Evolutionary conservation across 2,329 filamentous ascomycete species (phyloP).

Genomic region (Paracoccidioides brasiliensis): DNA sequence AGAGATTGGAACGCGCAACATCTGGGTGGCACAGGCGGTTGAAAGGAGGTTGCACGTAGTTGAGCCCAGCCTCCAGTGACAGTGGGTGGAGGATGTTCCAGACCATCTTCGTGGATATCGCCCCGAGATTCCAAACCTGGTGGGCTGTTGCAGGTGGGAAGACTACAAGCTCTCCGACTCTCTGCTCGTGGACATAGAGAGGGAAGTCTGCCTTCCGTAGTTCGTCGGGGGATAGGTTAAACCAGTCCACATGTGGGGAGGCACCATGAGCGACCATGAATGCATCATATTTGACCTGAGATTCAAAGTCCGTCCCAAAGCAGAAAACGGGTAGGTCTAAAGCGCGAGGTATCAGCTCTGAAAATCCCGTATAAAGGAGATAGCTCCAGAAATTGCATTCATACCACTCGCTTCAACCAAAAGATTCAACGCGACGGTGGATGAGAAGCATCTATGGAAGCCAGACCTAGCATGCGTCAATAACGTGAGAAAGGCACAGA

Average conservation of each 20-base stretch:
- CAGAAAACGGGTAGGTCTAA: constrained; percentile 18
- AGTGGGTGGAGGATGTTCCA: constrained; percentile 27
- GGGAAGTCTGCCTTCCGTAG: constrained; percentile 23
- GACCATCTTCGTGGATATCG: constrained; percentile 24
- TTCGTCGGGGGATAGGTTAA: constrained; percentile 19
- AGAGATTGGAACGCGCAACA: constrained; percentile 19
- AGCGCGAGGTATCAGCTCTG: constrained; percentile 5
- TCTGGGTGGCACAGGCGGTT: constrained; percentile 25
- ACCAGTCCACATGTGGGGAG: constrained; percentile 25
- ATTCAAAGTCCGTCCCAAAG: constrained; percentile 24
- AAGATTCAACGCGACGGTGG: constrained; percentile 24
- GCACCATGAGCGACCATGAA: constrained; percentile 23
- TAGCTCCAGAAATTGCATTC: neutral
- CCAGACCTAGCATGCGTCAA: constrained; percentile 17
- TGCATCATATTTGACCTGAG: constrained; percentile 21
- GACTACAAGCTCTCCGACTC: constrained; percentile 23
- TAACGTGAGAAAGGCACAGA: neutral
- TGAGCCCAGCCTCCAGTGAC: constrained; percentile 22
- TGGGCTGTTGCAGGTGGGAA: constrained; percentile 26
- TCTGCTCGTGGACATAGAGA: constrained; percentile 23
- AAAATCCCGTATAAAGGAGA: neutral
- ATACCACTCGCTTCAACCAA: constrained; percentile 21
- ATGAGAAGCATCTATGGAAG: constrained; percentile 27
- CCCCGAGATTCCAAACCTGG: constrained; percentile 25
- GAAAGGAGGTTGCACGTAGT: constrained; percentile 24